Conservation (phyloP, 768 basidiomycete genomes). For the Sporobolomyces phaffii region DNA sequence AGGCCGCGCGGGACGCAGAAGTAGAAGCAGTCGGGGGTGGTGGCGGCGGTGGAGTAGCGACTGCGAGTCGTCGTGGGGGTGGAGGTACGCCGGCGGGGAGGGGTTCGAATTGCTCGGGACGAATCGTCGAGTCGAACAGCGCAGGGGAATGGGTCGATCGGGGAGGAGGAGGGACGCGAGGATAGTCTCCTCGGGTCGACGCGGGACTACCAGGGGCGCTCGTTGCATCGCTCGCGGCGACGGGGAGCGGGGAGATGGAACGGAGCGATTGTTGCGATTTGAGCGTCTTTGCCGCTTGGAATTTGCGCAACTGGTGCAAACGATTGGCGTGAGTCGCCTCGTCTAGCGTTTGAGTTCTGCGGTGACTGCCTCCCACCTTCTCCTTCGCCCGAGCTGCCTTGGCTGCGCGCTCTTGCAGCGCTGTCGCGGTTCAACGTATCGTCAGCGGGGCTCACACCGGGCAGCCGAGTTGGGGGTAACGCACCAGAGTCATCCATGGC, state of each 20-base stretch:
- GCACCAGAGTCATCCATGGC: conserved; percentile 18
- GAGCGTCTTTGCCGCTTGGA: conserved; percentile 28
- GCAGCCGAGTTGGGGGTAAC: neutral
- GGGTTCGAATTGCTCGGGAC: neutral
- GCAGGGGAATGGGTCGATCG: neutral
- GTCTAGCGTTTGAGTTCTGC: conserved; percentile 10
- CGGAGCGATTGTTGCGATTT: neutral
- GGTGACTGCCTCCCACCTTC: conserved; percentile 18
- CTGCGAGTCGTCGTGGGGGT: conserved; percentile 10
- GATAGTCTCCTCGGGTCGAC: neutral
- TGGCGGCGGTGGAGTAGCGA: conserved; percentile 5
- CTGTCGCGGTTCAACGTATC: neutral
- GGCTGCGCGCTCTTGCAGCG: conserved; percentile 26
- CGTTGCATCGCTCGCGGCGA: conserved; percentile 6
- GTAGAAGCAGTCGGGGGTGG: neutral
- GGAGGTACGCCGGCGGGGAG: conserved; percentile 5
- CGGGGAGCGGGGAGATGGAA: neutral
- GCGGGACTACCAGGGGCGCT: conserved; percentile 15
- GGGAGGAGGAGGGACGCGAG: neutral
- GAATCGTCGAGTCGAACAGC: neutral
- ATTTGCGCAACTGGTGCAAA: conserved; percentile 31
- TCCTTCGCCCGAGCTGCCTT: conserved; percentile 37
- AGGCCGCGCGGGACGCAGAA: neutral
- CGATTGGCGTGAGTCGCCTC: conserved; percentile 9
- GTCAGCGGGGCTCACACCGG: neutral